phyloP scores from a whole-genome alignment of 2,329 filamentous ascomycete genomes.

The Colletotrichum euphorbiae region DNA sequence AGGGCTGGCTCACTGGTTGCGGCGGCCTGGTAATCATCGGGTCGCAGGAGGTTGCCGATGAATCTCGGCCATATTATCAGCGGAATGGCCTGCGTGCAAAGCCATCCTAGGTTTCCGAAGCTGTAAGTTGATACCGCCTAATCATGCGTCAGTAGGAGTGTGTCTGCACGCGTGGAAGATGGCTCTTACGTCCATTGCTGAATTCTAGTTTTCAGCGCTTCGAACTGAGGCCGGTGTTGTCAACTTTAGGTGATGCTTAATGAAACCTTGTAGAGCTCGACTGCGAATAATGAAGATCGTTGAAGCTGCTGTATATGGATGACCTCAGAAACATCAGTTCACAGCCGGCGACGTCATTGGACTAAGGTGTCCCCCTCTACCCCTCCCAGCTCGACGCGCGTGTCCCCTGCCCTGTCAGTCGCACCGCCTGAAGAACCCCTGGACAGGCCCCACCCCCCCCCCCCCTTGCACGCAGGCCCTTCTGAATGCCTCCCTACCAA shows the following conservation, averaged over 20 bases:
- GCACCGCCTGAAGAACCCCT: conserved; percentile 8
- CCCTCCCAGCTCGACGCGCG: conserved; percentile 17
- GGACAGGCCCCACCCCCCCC: neutral
- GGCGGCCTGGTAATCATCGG: conserved; percentile 43
- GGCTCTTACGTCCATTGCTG: conserved; percentile 45
- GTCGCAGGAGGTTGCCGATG: conserved; percentile 57
- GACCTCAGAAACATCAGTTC: conserved; percentile 8
- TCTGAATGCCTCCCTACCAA: neutral
- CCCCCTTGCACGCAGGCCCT: neutral
- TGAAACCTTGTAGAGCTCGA: too few species aligned
- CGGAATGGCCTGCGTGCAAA: conserved; percentile 59
- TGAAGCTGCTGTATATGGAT: conserved; percentile 6
- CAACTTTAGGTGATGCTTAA: too few species aligned
- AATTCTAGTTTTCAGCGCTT: neutral
- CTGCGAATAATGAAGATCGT: too few species aligned
- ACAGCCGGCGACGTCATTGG: conserved; percentile 37
- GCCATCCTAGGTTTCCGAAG: conserved; percentile 64
- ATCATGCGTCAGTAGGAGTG: conserved; percentile 4
- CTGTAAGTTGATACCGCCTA: conserved; percentile 64
- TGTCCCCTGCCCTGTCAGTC: conserved; percentile 1
- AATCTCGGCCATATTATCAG: conserved; percentile 62
- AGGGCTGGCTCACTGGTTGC: conserved; percentile 46
- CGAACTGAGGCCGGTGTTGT: neutral
- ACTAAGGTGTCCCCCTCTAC: neutral
- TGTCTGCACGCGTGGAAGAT: neutral